Evolutionary conservation across 2,329 filamentous ascomycete species (phyloP).

Genomic region (Colletotrichum sp.): DNA sequence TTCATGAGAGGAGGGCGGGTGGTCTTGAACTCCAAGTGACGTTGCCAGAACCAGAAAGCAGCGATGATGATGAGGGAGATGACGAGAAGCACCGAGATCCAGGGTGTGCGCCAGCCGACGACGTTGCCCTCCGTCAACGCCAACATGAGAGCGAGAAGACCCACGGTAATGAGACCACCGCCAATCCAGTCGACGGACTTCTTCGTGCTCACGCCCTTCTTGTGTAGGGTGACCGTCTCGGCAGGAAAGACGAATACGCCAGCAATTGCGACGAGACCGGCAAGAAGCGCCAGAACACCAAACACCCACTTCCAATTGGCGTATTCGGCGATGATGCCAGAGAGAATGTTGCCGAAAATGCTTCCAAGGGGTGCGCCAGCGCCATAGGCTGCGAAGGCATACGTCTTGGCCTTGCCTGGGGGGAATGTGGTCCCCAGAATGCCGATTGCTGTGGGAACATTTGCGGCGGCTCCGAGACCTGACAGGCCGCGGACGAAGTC

Average conservation of each 20-base stretch:
- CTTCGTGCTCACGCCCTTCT: slow-evolving; percentile 36
- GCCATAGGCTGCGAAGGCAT: slow-evolving; percentile 69
- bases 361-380: slow-evolving; percentile 70
- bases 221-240: slow-evolving; percentile 39
- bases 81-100: slow-evolving; percentile 65
- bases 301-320: slow-evolving; percentile 72
- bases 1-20: slow-evolving; percentile 66
- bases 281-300: slow-evolving; percentile 66
- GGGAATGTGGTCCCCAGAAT: slow-evolving; percentile 72
- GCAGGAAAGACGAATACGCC: slow-evolving; percentile 66
- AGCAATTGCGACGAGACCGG: slow-evolving; percentile 58
- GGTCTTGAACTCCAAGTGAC: slow-evolving; percentile 59
- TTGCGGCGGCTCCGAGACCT: slow-evolving; percentile 71
- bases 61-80: slow-evolving; percentile 61
- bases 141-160: slow-evolving; percentile 68
- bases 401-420: slow-evolving; percentile 72
- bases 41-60: slow-evolving; percentile 66
- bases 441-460: slow-evolving; percentile 73
- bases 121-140: slow-evolving; percentile 73
- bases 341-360: slow-evolving; percentile 68
- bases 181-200: slow-evolving; percentile 71
- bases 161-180: slow-evolving; percentile 65
- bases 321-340: slow-evolving; percentile 68
- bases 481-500: slow-evolving; percentile 71
- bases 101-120: slow-evolving; percentile 69